Evolutionary conservation across 192 early-diverging fungal species (phyloP).

Genomic region (Coemansia reversa): DNA sequence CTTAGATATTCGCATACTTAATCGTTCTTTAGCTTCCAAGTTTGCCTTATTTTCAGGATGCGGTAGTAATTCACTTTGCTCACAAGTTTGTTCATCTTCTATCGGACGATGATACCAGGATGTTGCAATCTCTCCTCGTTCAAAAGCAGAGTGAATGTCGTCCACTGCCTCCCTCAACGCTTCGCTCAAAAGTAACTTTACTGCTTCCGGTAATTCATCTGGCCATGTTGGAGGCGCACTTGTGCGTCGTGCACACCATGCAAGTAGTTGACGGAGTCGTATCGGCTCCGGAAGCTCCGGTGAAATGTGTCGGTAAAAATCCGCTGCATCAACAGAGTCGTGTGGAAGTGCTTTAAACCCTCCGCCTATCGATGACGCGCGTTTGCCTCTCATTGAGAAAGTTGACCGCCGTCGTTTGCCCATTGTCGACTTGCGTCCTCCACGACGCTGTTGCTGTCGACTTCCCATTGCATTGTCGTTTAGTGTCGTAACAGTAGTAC

Average conservation of each 20-base stretch:
- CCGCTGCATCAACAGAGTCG: conserved; percentile 53
- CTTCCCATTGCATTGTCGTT: conserved; percentile 4
- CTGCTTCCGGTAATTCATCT: conserved; percentile 15
- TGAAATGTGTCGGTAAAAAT: conserved; percentile 70
- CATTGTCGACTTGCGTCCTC: conserved; percentile 35
- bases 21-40: conserved; percentile 18
- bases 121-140: conserved; percentile 42
- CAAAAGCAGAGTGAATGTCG: conserved; percentile 48
- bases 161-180: conserved; percentile 37
- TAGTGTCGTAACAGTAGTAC: conserved; percentile 6
- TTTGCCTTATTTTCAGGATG: conserved; percentile 52
- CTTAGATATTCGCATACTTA: conserved; percentile 19
- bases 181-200: conserved; percentile 24
- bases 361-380: conserved; percentile 60
- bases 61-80: conserved; percentile 9
- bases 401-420: conserved; percentile 54
- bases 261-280: conserved; percentile 64
- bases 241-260: conserved; percentile 63
- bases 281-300: conserved; percentile 64
- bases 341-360: conserved; percentile 62
- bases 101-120: conserved; percentile 54
- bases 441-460: neutral
- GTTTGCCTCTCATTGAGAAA: conserved; percentile 57
- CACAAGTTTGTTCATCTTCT: neutral
- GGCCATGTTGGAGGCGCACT: conserved; percentile 15